Base-by-base conservation (phyloP, 164 flowering plant species). In the Platanus orientalis region DNA sequence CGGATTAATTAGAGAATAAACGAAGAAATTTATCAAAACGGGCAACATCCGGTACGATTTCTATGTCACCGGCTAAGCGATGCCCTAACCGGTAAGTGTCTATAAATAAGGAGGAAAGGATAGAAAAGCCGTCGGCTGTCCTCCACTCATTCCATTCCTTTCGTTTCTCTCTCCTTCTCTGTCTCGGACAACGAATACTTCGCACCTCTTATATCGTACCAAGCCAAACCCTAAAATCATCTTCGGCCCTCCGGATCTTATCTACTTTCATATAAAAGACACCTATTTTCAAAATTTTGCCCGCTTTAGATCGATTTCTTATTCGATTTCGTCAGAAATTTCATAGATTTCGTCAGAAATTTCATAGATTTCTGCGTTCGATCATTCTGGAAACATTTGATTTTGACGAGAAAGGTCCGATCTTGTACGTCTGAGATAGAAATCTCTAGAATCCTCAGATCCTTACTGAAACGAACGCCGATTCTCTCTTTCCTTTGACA, bases 201-300 rank as follows among this genome's bases (percentile, higher is more conserved):
- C 48, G n/a, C 42, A 27, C 39, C 24, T 48, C 24, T 34, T 20
- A 45, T 29, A 45, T 65, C 29, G 39, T 45, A 12, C 11, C 67
- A 13, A 57, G 56, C 60, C n/a, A 58, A 65, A 58, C 62, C 62
- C 69, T 65, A 65, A 65, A 48, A 57, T 0, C 30, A 36, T 17
- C 32, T 51, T n/a, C n/a, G 26, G 13, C 39, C 17, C 62, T 65
- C 57, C 54, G 49, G 69, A 65, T 65, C 48, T 36, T 27, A n/a
- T 30, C 30, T 30, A 25, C 60, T 21, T 27, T 19, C 62, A 16
- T 65, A 67, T 67, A 67, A 65, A 65, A 65, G 62, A 32, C n/a
- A 16, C 23, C 32, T 57, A n/a, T 24, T 48, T 65, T 58, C 27
- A 65, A 65, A 60, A 26, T 19, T 54, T 29, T 27, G 4, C n/a